A percentile compares a stretch with the other conserved stretches of the same genome.
These are phyloP conservation scores for Thelonectria discophora DNA, from an alignment of 2,329 filamentous ascomycete species.

Conservation along the genomic window DNA sequence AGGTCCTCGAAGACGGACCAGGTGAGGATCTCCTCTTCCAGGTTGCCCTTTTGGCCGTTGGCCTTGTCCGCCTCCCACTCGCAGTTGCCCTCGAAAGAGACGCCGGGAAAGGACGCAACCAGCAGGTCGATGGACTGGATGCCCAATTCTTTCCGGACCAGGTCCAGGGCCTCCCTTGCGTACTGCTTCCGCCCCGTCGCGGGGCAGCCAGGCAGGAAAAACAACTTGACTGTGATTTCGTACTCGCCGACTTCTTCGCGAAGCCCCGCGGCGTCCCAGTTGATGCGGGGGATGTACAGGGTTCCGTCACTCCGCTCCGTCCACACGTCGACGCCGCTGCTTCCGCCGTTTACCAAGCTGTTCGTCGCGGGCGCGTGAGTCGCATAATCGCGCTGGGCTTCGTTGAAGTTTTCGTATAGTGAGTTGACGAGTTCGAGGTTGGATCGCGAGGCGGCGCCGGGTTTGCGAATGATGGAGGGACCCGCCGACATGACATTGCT, in stretches of 20 bases:
- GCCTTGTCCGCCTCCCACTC: conserved; percentile 76
- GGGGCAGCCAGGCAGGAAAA: conserved; percentile 81
- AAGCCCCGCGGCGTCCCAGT: conserved; percentile 75
- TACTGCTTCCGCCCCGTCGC: conserved; percentile 72
- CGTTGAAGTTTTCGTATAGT: conserved; percentile 82
- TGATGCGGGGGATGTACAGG: conserved; percentile 81
- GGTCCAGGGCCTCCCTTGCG: conserved; percentile 77
- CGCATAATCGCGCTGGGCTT: conserved; percentile 72
- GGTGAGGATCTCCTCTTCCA: conserved; percentile 73
- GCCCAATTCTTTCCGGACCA: conserved; percentile 83
- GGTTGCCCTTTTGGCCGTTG: conserved; percentile 69
- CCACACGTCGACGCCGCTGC: conserved; percentile 64
- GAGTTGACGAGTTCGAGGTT: conserved; percentile 94
- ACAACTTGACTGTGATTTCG: conserved; percentile 94
- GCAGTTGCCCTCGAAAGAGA: conserved; percentile 92
- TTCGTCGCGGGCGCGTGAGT: conserved; percentile 42
- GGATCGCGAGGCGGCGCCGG: conserved; percentile 73
- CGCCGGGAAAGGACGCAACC: conserved; percentile 90
- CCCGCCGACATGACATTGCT: conserved; percentile 87
- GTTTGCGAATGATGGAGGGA: conserved; percentile 83
- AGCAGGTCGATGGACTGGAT: conserved; percentile 83
- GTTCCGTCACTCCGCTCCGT: conserved; percentile 68
- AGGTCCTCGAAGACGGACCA: conserved; percentile 79
- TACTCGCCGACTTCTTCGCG: conserved; percentile 85
- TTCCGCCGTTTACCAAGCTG: conserved; percentile 46